Evolutionary conservation across 371 early-diverging fungal species (phyloP).

Genomic region (Catenaria anguillulae): DNA sequence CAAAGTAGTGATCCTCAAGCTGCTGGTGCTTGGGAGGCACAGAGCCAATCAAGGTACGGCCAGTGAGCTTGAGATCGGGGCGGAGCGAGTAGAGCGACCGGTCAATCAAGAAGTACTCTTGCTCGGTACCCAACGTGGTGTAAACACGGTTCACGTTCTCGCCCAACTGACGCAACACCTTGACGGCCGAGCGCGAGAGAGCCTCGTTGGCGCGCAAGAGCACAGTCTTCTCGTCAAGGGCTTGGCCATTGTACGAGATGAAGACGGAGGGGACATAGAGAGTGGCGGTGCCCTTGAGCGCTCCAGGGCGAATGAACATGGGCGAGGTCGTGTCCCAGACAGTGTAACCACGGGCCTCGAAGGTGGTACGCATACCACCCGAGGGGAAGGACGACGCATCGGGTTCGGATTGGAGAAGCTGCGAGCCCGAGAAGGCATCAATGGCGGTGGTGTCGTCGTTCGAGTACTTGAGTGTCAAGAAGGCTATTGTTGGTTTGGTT

Average conservation of each 20-base stretch:
- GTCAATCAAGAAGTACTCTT: constrained; percentile 96
- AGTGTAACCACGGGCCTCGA: constrained; percentile 98
- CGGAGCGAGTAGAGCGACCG: constrained; percentile 75
- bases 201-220: constrained; percentile 79
- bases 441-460: constrained; percentile 49
- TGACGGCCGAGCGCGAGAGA: constrained; percentile 58
- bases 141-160: constrained; percentile 57
- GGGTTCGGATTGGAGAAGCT: constrained; percentile 94
- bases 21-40: constrained; percentile 96
- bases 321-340: constrained; percentile 94
- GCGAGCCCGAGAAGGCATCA: constrained; percentile 88
- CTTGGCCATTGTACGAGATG: constrained; percentile 96
- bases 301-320: constrained; percentile 86
- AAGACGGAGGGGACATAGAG: constrained; percentile 94
- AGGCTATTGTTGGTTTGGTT: too few species aligned
- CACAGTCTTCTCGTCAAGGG: constrained; percentile 94
- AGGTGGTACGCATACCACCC: constrained; percentile 94
- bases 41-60: constrained; percentile 82
- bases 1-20: constrained; percentile 98
- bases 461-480: not conserved
- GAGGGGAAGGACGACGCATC: constrained; percentile 98
- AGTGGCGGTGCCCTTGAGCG: constrained; percentile 66
- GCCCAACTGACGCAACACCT: constrained; percentile 55
- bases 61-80: constrained; percentile 89
- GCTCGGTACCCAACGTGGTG: constrained; percentile 91